Evolutionary conservation across 2,329 filamentous ascomycete genomes (phyloP).

Genomic region (Ceratocystis cubensis): DNA sequence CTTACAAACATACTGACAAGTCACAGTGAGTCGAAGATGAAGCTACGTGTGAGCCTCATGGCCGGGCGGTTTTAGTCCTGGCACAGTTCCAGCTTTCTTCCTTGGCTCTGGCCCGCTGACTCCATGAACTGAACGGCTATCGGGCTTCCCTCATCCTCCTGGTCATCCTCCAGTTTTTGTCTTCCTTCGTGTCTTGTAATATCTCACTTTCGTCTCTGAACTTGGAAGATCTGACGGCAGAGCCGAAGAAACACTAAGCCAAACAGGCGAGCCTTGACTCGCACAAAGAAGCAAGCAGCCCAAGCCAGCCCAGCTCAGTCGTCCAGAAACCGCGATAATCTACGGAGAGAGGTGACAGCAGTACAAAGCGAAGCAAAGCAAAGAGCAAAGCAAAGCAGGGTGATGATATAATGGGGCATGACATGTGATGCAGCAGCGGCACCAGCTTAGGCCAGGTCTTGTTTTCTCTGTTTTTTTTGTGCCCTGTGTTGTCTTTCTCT

Average conservation of each 20-base stretch:
- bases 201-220: neutral
- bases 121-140: neutral
- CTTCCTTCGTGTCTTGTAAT: neutral
- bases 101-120: neutral
- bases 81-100: neutral
- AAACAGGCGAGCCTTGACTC: conserved; percentile 2
- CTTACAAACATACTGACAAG: neutral
- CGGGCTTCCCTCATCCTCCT: neutral
- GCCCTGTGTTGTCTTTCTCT: neutral
- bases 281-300: neutral
- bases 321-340: neutral
- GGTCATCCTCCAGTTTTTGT: neutral
- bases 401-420: neutral
- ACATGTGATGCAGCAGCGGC: neutral
- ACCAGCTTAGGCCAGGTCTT: neutral
- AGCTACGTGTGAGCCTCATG: neutral
- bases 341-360: neutral
- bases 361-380: neutral
- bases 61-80: too few relatives aligned
- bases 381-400: neutral
- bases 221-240: neutral
- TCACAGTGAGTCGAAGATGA: neutral
- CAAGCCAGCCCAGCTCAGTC: neutral
- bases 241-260: conserved; percentile 1
- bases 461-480: neutral